These are phyloP conservation scores for Asparagopsis taxiformis DNA, from an alignment of 31 red algal genomes.

Conservation along the genomic window DNA sequence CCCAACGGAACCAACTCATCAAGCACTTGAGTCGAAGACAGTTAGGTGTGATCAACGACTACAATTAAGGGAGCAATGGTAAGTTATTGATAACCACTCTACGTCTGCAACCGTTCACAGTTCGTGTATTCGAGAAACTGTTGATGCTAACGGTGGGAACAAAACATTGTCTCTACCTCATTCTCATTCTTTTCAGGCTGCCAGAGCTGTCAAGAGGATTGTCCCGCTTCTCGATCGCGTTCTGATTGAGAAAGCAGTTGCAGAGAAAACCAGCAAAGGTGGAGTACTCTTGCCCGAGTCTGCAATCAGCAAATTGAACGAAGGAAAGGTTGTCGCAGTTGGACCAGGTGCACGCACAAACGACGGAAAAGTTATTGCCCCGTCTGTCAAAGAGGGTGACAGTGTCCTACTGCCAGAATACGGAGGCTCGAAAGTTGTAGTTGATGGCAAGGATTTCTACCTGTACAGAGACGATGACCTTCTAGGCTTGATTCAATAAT, in stretches of 20 bases:
- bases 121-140: no score
- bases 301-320: slow-evolving; percentile 80
- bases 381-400: slow-evolving; percentile 86
- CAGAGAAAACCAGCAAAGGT: slow-evolving; percentile 85
- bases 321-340: slow-evolving; percentile 90
- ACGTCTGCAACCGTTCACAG: no score
- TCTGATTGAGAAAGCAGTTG: slow-evolving; percentile 84
- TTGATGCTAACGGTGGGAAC: no score
- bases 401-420: slow-evolving; percentile 93
- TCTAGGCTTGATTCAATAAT: slow-evolving; percentile 59
- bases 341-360: slow-evolving; percentile 76
- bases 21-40: no score
- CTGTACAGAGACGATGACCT: slow-evolving; percentile 97
- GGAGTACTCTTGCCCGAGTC: slow-evolving; percentile 91
- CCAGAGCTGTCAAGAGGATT: slow-evolving; percentile 56
- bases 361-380: slow-evolving; percentile 74
- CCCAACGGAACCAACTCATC: no score
- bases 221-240: slow-evolving; percentile 94
- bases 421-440: slow-evolving; percentile 84
- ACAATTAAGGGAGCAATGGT: no score
- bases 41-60: no score
- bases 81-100: no score
- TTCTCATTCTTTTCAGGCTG: no score
- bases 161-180: no score
- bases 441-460: slow-evolving; percentile 90